Conservation (phyloP, 2,329 filamentous ascomycete species). For the Zymoseptoria brevis region DNA sequence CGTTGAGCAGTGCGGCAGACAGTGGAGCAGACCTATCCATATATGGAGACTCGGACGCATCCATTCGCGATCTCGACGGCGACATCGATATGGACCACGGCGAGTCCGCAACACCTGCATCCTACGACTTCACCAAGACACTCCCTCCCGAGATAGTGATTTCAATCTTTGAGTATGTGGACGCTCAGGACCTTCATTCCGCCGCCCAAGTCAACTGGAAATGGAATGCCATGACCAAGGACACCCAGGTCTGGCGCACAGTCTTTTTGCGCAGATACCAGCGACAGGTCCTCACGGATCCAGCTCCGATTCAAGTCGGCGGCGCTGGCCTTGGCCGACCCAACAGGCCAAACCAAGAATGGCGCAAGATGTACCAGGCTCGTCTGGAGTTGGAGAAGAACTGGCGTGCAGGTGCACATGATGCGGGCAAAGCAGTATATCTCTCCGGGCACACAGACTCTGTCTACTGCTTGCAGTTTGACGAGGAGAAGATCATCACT, state of each 20-base stretch:
- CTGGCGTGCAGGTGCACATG: slow-evolving; percentile 61
- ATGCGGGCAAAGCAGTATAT: slow-evolving; percentile 71
- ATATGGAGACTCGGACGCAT: slow-evolving; percentile 17
- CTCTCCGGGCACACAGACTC: slow-evolving; percentile 90
- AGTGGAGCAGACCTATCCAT: slow-evolving; percentile 30
- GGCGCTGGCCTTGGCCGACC: slow-evolving; percentile 44
- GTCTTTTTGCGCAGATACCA: slow-evolving; percentile 52
- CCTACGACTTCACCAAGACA: slow-evolving; percentile 31
- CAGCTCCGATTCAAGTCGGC: slow-evolving; percentile 41
- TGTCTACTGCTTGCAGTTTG: slow-evolving; percentile 96
- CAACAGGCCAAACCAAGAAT: slow-evolving; percentile 58
- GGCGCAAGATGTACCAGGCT: slow-evolving; percentile 76
- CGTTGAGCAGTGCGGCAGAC: slow-evolving; percentile 29
- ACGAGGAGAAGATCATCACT: slow-evolving; percentile 96
- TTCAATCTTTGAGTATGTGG: slow-evolving; percentile 52
- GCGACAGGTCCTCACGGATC: slow-evolving; percentile 37
- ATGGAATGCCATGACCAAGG: slow-evolving; percentile 50
- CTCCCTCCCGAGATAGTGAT: slow-evolving; percentile 54
- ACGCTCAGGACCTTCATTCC: slow-evolving; percentile 47
- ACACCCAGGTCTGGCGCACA: slow-evolving; percentile 53
- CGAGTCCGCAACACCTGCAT: slow-evolving; percentile 1
- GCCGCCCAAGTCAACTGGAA: slow-evolving; percentile 49
- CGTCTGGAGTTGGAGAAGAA: slow-evolving; percentile 66
- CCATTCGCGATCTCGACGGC: slow-evolving; percentile 24
- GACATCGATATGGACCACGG: slow-evolving; percentile 23